Percentiles rank a stretch among this genome's conserved stretches.
Evolutionary conservation across 2,329 filamentous ascomycete species (phyloP).

Genomic region (Talaromyces verruculosus): DNA sequence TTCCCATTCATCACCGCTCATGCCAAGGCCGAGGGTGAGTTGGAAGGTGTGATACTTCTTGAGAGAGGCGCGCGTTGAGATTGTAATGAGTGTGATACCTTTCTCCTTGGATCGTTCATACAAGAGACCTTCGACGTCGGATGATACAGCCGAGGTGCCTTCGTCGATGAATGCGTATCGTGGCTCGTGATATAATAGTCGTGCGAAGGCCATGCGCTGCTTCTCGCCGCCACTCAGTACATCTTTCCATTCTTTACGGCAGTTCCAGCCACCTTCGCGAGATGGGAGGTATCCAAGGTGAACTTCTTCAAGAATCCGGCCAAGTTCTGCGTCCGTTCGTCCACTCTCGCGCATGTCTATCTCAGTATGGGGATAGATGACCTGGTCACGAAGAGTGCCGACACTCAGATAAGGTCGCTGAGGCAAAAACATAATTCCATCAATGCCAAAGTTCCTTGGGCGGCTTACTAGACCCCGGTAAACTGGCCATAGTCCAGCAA

Average conservation of each 20-base stretch:
- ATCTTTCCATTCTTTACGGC: conserved; percentile 97
- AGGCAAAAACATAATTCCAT: conserved; percentile 98
- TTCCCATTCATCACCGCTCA: conserved; percentile 82
- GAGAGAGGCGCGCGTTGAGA: conserved; percentile 88
- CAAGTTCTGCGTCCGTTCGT: conserved; percentile 74
- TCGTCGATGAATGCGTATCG: conserved; percentile 94
- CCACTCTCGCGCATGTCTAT: conserved; percentile 85
- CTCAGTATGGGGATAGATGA: conserved; percentile 95
- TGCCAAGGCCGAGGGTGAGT: conserved; percentile 77
- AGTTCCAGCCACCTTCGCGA: conserved; percentile 94
- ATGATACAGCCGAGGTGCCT: conserved; percentile 89
- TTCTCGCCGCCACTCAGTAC: conserved; percentile 97
- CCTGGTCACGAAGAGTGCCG: conserved; percentile 90
- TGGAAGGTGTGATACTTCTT: conserved; percentile 96
- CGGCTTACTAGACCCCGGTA: conserved; percentile 90
- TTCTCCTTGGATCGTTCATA: conserved; percentile 92
- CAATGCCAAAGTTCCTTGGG: conserved; percentile 74
- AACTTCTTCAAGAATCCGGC: conserved; percentile 76
- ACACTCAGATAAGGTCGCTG: conserved; percentile 90
- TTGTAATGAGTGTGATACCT: conserved; percentile 93
- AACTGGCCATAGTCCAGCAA: conserved; percentile 92
- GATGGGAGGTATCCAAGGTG: conserved; percentile 84
- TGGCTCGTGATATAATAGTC: conserved; percentile 91
- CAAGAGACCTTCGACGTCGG: conserved; percentile 87
- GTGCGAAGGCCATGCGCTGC: conserved; percentile 87